Base-by-base conservation (phyloP, 2,329 filamentous ascomycete species). In the Fusarium beomiforme region DNA sequence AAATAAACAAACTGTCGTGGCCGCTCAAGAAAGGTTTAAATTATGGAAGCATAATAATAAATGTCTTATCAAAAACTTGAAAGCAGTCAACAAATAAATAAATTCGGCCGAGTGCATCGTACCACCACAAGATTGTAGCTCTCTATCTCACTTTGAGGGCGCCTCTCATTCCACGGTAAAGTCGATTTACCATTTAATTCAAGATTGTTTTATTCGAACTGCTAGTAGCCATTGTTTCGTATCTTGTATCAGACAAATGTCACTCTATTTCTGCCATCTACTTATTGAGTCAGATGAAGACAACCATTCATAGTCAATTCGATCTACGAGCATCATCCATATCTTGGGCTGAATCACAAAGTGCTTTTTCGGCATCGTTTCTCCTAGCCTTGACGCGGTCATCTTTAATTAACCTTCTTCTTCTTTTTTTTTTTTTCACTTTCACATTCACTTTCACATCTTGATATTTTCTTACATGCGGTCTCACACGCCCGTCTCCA, bases 1-100 rank as follows among this genome's bases (percentile, higher is more conserved):
- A 75, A 75, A 75, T 69, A 75, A 75, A 76, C 71, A 75, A 73
- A 53, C 56, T 73, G 73, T 64, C 44, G 69, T 65, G 72, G 57
- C 59, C 50, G 63, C 47, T 51, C 58, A 41, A 43, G 46, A 67
- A 46, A 43, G 54, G 23, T 33, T 51, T 56, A 36, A 51, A n/a
- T 33, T 54, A 11, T 23, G 31, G 19, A 59, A 57, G 46, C 56
- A 50, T 43, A 54, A 50, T 43, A 33, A 51, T 55, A 49, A 47
- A 33, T 36, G 34, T 33, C 42, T 53, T 41, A 14, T 23, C 29
- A 24, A 31, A 31, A 65, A 36, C 37, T 62, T 46, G 63, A 26
- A 36, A 47, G 37, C 24, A 58, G 34, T 59, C 50, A 69, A 70
- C 21, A 31, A 50, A 64, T 58, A 29, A 54, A 56, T 42, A 42